Conservation (phyloP, 208 protist species). For the Spironucleus salmonicida region DNA sequence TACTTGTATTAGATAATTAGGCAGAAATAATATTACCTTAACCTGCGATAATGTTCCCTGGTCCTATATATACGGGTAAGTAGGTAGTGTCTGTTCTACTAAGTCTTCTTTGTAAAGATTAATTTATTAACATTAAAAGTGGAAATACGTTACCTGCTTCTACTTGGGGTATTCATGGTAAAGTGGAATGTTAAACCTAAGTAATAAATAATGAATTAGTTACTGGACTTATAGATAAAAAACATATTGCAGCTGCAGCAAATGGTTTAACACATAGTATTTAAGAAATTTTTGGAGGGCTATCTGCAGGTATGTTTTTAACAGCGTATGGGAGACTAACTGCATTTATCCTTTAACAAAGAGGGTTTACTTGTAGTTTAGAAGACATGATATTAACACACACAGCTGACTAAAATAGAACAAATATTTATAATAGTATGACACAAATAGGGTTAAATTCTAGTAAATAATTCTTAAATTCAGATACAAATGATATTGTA, state of each 20-base stretch:
- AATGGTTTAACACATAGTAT: constrained; percentile 62
- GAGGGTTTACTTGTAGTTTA: constrained; percentile 91
- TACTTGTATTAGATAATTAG: too few species aligned
- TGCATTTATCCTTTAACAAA: constrained; percentile 69
- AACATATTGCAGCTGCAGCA: constrained; percentile 59
- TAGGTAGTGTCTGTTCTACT: constrained; percentile 50
- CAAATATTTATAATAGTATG: constrained; percentile 2
- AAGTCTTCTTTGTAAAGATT: constrained; percentile 45
- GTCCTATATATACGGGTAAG: constrained; percentile 48
- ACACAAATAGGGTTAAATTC: background rate
- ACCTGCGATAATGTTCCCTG: constrained; percentile 78
- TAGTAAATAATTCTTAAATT: background rate
- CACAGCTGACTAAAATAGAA: constrained; percentile 44
- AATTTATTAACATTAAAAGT: constrained; percentile 55
- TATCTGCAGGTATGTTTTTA: constrained; percentile 72
- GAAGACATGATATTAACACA: constrained; percentile 79
- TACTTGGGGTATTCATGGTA: constrained; percentile 48
- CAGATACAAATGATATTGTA: background rate
- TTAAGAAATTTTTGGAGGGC: constrained; percentile 85
- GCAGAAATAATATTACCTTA: too few species aligned
- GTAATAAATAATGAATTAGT: constrained; percentile 79
- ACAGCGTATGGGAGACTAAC: constrained; percentile 76
- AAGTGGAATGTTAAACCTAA: constrained; percentile 54
- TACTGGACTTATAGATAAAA: constrained; percentile 88
- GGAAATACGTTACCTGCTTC: constrained; percentile 57